Conservation (phyloP, 148 eudicot genomes). For the Simmondsia chinensis region DNA sequence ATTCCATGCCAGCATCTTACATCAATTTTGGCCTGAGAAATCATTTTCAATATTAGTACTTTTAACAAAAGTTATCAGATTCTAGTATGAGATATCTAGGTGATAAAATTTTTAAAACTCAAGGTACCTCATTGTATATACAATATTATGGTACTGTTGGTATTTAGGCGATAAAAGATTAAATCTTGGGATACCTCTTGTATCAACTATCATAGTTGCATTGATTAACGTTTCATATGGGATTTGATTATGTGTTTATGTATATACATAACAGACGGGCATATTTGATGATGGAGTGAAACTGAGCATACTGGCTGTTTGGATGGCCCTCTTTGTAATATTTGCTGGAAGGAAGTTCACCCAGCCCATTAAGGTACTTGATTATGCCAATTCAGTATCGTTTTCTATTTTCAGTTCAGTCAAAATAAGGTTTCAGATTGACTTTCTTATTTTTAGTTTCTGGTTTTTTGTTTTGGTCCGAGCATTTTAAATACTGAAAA, state of each 20-base stretch:
- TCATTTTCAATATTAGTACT: no score
- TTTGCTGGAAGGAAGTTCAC: slow-evolving; percentile 90
- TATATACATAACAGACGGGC: slow-evolving; percentile 44
- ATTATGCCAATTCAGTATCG: neutral
- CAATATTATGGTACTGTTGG: no score
- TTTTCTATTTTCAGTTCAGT: neutral
- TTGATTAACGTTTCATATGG: slow-evolving; percentile 1
- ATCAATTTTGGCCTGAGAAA: no score
- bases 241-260: slow-evolving; percentile 6
- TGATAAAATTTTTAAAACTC: no score
- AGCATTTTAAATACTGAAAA: no score
- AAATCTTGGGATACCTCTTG: neutral
- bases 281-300: slow-evolving; percentile 69
- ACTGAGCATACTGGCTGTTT: slow-evolving; percentile 48
- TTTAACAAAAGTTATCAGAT: no score
- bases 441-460: neutral
- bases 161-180: no score
- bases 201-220: neutral
- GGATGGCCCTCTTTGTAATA: slow-evolving; percentile 74
- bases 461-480: neutral
- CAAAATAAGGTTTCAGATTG: neutral
- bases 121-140: no score
- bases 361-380: slow-evolving; percentile 79
- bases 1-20: no score
- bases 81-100: no score